Conservation (phyloP, 106 monocot species). For the Gastrodia elata region DNA sequence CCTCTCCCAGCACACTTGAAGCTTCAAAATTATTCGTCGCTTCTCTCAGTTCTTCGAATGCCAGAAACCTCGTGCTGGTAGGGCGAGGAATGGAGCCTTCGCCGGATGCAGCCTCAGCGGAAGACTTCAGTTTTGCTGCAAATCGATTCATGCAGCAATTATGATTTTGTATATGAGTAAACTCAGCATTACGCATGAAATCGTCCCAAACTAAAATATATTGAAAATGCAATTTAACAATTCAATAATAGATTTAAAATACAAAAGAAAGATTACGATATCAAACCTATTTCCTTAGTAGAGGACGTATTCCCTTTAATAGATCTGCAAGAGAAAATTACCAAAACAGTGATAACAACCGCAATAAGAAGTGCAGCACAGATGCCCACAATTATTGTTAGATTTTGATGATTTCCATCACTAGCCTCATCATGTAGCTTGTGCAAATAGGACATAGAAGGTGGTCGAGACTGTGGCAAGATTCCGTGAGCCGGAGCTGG, state of each 20-base stretch:
- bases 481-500: constrained; percentile 45
- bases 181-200: too few relatives aligned
- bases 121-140: constrained; percentile 43
- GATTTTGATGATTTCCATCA: constrained; percentile 21
- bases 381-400: constrained; percentile 40
- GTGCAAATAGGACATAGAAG: constrained; percentile 18
- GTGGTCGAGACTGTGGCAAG: constrained; percentile 34
- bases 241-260: constrained; percentile 1
- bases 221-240: not conserved
- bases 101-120: constrained; percentile 34
- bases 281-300: constrained; percentile 27
- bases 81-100: constrained; percentile 69
- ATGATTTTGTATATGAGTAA: not conserved
- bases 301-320: constrained; percentile 23
- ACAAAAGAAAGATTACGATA: not conserved
- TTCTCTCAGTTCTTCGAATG: constrained; percentile 91
- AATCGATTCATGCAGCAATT: constrained; percentile 1
- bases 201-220: not conserved
- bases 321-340: constrained; percentile 48
- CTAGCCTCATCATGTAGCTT: constrained; percentile 12
- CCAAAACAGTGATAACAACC: constrained; percentile 20
- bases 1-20: constrained; percentile 76
- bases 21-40: constrained; percentile 83
- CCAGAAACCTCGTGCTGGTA: constrained; percentile 64
- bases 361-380: constrained; percentile 39